These are phyloP conservation scores for Suaeda aralocaspica DNA, from an alignment of 148 eudicot species.

Conservation along the genomic window DNA sequence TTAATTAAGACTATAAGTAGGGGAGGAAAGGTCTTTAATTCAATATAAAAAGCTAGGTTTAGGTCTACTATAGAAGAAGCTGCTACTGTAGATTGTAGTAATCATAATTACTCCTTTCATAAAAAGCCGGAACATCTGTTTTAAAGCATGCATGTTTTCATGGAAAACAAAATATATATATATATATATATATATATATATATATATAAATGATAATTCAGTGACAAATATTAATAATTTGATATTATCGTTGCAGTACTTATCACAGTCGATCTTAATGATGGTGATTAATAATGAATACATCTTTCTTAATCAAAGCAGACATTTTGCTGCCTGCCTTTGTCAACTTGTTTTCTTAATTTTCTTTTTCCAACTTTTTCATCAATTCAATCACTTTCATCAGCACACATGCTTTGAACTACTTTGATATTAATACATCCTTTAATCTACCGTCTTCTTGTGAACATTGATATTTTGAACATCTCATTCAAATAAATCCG, in stretches of 20 bases:
- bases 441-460: too few relatives aligned
- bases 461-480: too few relatives aligned
- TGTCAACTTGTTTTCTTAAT: conserved; percentile 10
- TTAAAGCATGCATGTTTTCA: conserved; percentile 9
- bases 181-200: not conserved
- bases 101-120: conserved; percentile 4
- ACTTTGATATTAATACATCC: too few relatives aligned
- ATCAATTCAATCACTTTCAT: not conserved
- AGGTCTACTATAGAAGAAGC: conserved; percentile 3
- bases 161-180: not conserved
- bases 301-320: conserved; percentile 12
- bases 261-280: conserved; percentile 5
- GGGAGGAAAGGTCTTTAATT: not conserved
- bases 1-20: too few relatives aligned
- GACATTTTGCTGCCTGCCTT: conserved; percentile 6
- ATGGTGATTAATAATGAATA: conserved; percentile 5
- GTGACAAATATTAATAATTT: not conserved
- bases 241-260: not conserved
- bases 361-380: not conserved
- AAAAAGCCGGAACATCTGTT: conserved; percentile 6
- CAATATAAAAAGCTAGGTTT: conserved; percentile 9
- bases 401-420: conserved; percentile 11
- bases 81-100: not conserved
- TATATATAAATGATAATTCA: too few relatives aligned
- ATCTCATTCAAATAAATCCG: too few relatives aligned